Conservation (phyloP, 2,329 filamentous ascomycete species). For the Trichoderma sp. region DNA sequence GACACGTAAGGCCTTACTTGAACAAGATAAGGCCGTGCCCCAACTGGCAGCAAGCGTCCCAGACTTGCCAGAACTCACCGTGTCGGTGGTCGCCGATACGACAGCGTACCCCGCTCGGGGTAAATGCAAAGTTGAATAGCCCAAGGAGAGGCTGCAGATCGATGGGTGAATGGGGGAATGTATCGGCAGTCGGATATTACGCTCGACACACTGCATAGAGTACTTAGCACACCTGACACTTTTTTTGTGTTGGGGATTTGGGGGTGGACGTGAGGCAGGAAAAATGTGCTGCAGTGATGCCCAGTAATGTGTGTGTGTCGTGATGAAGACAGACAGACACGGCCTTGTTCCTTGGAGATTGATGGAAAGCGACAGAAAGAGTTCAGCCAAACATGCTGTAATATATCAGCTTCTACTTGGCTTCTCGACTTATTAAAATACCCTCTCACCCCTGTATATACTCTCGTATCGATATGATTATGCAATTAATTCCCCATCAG, state of each 20-base stretch:
- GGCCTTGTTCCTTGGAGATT: neutral
- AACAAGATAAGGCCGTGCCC: neutral
- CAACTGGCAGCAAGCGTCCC: neutral
- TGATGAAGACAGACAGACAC: neutral
- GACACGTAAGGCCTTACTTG: conserved; percentile 3
- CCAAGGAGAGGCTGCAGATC: conserved; percentile 8
- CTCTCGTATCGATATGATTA: neutral
- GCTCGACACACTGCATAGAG: conserved; percentile 25
- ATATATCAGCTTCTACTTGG: neutral
- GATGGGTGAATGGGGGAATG: conserved; percentile 7
- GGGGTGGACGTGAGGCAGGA: neutral
- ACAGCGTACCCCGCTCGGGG: conserved; percentile 20
- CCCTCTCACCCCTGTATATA: neutral
- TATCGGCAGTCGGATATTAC: conserved; percentile 25
- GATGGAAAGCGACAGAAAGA: neutral
- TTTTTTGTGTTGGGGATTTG: neutral
- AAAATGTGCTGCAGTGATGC: neutral
- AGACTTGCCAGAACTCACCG: neutral
- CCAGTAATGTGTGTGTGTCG: neutral
- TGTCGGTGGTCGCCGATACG: conserved; percentile 10
- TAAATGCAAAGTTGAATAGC: conserved; percentile 5
- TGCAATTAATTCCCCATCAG: neutral
- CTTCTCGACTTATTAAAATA: neutral
- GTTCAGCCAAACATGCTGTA: neutral
- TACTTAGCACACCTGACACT: neutral